Base-by-base conservation (phyloP, 345 rosid genomes). In the sweet orange (Citrus sinensis) region DNA sequence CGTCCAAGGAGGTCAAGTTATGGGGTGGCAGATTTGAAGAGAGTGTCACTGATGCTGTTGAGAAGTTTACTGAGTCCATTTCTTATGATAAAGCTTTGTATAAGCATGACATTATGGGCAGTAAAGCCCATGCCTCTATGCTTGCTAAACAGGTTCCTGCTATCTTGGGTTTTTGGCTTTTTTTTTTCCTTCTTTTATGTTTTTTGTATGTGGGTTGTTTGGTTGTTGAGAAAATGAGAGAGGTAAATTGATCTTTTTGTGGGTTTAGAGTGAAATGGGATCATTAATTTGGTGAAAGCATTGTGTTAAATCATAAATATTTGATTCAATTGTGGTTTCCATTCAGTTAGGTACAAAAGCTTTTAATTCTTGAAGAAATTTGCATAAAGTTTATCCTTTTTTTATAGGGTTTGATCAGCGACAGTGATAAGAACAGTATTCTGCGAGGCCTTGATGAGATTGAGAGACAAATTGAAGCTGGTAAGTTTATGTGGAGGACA, bases 1-100 rank as follows among this genome's bases (percentile, higher is more conserved):
- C 81, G 24, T 68, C 81, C n/a, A 94, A 91, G 81, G 98, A 96
- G 89, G 77, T 71, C 29, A 96, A 96, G 91, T 87, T 96, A 7
- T 96, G 98, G 98, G 99, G 99, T 1, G 99, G 99, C 17, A 90
- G 99, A 81, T 96, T 96, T 81, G 89, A 96, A 74, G 97, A 91
- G 90, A 89, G 92, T 71, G 97, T 94, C 29, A 91, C 98, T 2
- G 92, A 87, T 65, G 78, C 77, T 14, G 99, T 96, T 14, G 99
- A 96, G 92, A 90, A 86, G 84, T 96, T 96, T 85, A 96, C 98
- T 0, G 99, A 96, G 80, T 96, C 97, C 25, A 86, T 96, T 56
- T 96, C 99, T 0, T 94, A 89, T 56, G 99, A 96, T 76, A 96
- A 92, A 83, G 85, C 58, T 37, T 83, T 96, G 71, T 96, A 92